Conservation (phyloP, 257 asterid species). For the Solanum clarkiae region DNA sequence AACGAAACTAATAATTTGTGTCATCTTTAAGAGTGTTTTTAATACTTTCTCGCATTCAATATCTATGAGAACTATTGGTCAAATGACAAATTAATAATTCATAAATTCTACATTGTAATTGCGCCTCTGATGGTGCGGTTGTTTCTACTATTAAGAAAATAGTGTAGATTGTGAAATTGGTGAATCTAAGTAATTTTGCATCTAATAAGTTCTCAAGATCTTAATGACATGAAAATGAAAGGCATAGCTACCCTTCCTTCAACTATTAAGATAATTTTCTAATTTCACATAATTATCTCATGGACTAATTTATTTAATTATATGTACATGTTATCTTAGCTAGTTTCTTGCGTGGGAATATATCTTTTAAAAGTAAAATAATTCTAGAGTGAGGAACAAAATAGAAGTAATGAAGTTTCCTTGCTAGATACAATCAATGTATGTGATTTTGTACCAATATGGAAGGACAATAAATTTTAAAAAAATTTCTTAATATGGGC, state of each 20-base stretch:
- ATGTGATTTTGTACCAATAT: neutral
- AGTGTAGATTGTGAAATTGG: neutral
- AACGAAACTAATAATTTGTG: too few species aligned
- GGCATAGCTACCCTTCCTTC: neutral
- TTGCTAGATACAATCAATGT: neutral
- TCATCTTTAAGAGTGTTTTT: too few species aligned
- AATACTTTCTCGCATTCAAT: neutral
- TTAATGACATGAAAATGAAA: neutral
- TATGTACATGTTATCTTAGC: neutral
- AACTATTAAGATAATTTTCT: neutral
- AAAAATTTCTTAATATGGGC: neutral
- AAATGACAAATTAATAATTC: neutral
- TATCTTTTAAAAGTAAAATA: neutral
- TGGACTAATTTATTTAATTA: neutral
- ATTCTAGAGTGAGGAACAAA: neutral
- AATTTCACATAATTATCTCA: neutral
- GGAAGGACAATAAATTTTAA: neutral
- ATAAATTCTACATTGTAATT: neutral
- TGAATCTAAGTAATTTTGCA: neutral
- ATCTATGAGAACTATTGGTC: neutral
- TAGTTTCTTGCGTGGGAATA: neutral
- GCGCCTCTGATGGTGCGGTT: neutral
- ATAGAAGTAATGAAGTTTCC: neutral
- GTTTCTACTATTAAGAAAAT: neutral
- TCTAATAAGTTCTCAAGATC: neutral